Evolutionary conservation across 768 basidiomycete species (phyloP), one percentile per base, ranked within the genome.

Genomic region (Lactifluus hygrophoroides): DNA sequence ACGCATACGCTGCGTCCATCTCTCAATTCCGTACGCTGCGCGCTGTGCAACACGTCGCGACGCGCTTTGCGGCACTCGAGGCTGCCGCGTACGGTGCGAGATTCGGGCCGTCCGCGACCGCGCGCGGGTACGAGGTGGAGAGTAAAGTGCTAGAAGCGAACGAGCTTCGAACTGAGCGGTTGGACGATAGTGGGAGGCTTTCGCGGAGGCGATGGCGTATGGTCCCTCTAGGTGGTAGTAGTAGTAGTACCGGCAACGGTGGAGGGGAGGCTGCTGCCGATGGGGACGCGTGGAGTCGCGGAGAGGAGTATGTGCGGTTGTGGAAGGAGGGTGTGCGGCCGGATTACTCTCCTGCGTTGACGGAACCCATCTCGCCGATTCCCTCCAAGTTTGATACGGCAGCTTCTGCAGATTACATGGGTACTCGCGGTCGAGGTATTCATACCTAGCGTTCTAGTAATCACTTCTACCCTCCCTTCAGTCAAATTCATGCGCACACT

Each of bases 1-100:
- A 84, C 46, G 95, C 96, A 13, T 99, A 99, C 70, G 77, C 79
- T 2, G 73, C 76, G 11, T 86, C 91, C 28, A 78, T 94, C 10
- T 78, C 83, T 5, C 91, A 98, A 71, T 99, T 94, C 73, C 88
- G 90, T 46, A 76, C 90, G 16, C 78, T 99, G 40, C 85, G 94
- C 38, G 85, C 92, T 35, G 87, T 90, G 70, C 85, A 88, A 66
- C 82, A 92, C 65, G 78, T 92, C 49, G 80, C 90, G 2, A 84
- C 82, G 38, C 75, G 78, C 3, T 82, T 90, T 52, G 94, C 95
- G 19, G 80, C 78, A 17, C 74, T 84, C 66, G 93, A 98, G 72
- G 93, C 94, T 14, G 77, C 86, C 64, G 71, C 80, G 8, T 79
- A 87, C 67, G 94, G 94, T 40, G 83, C 82, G 16, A 68, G 73